Conservation (phyloP, 1,284 basidiomycete species). For the Mycosarcoma mackinlayi region DNA sequence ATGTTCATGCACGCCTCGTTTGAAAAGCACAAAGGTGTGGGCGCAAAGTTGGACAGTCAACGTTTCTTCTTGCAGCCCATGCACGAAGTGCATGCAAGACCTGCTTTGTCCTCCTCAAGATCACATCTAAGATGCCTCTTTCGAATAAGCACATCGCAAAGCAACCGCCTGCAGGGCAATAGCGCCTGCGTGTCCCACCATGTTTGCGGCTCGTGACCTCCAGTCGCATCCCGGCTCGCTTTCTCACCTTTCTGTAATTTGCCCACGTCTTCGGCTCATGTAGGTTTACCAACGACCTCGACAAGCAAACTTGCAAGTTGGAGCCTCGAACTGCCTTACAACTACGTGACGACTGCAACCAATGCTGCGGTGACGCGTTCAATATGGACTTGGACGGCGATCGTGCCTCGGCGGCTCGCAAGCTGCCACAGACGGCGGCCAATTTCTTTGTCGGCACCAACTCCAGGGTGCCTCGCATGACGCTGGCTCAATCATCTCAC, state of each 20-base stretch:
- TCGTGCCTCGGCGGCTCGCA: constrained; percentile 26
- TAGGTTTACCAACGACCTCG: too few species aligned
- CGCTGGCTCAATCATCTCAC: constrained; percentile 35
- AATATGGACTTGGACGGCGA: constrained; percentile 18
- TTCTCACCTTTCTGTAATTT: too few species aligned
- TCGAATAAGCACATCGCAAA: neutral
- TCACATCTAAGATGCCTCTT: constrained; percentile 21
- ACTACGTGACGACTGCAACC: too few species aligned
- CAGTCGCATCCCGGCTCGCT: too few species aligned
- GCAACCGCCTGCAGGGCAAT: too few species aligned
- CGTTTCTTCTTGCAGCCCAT: neutral
- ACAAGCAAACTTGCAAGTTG: too few species aligned
- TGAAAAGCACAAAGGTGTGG: neutral
- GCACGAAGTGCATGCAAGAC: too few species aligned
- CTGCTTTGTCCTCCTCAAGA: constrained; percentile 10
- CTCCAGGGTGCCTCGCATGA: constrained; percentile 43
- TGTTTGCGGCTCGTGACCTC: too few species aligned
- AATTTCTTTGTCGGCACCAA: constrained; percentile 50
- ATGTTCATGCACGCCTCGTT: constrained; percentile 13
- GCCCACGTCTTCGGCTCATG: too few species aligned
- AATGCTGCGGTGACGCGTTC: neutral
- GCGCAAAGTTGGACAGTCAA: neutral
- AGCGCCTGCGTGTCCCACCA: too few species aligned
- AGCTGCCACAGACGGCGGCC: constrained; percentile 44
- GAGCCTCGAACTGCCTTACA: neutral